Conservation (phyloP, 169 alveolate genomes). For the Cryptosporidium andersoni region DNA sequence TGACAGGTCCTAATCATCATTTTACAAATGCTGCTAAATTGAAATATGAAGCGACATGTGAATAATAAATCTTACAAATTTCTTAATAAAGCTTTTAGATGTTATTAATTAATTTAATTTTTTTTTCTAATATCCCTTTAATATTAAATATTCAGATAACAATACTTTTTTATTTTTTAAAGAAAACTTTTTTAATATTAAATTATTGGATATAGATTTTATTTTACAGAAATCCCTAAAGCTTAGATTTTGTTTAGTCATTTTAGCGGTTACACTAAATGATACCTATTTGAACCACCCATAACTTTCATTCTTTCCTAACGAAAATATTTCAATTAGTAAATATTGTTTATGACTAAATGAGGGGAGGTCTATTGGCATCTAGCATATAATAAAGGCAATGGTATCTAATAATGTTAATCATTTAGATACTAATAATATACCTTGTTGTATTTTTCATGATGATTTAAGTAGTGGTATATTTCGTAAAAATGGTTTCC, state of each 20-base stretch:
- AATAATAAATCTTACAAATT: not conserved
- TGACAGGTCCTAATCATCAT: conserved; percentile 69
- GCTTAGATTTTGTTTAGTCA: not conserved
- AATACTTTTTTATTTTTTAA: not conserved
- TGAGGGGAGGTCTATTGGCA: not conserved
- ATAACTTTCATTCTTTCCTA: not conserved
- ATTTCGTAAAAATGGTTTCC: conserved; percentile 68
- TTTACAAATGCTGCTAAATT: conserved; percentile 61
- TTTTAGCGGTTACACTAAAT: not conserved
- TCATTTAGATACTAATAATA: conserved; percentile 2
- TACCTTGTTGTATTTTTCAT: conserved; percentile 52
- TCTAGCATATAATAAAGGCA: too few relatives aligned
- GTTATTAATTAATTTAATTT: not conserved
- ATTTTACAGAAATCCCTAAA: too few relatives aligned
- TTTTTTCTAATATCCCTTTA: too few relatives aligned
- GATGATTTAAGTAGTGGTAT: conserved; percentile 39
- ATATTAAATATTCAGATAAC: too few relatives aligned
- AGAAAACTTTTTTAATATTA: not conserved
- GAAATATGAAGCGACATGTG: conserved; percentile 46
- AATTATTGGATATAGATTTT: too few relatives aligned
- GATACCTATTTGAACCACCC: not conserved
- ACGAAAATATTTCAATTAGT: not conserved
- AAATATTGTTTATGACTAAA: not conserved
- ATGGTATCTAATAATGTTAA: not conserved
- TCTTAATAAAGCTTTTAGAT: not conserved